Evolutionary conservation across 2,329 filamentous ascomycete species (phyloP).

Genomic region (Pseudonectria foliicola): DNA sequence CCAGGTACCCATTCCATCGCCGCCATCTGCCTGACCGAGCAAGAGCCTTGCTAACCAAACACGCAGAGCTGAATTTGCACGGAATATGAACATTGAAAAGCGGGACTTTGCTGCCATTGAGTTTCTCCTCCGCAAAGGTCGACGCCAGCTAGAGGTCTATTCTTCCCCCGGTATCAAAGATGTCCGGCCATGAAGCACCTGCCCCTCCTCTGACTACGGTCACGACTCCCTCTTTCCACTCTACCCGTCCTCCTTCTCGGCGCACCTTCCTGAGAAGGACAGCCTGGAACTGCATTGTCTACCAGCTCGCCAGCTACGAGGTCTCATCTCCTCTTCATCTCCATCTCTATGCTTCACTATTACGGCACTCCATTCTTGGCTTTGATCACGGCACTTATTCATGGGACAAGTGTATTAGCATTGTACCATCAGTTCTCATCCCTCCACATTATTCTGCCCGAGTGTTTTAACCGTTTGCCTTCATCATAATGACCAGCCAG

Average conservation of each 20-base stretch:
- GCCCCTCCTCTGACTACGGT: not conserved
- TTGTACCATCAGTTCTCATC: no score
- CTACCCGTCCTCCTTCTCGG: not conserved
- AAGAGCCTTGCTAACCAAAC: constrained; percentile 2
- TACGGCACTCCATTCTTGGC: no score
- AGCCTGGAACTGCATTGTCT: not conserved
- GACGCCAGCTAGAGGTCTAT: constrained; percentile 74
- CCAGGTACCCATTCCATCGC: constrained; percentile 42
- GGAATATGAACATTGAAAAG: constrained; percentile 62
- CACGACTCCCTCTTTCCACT: constrained; percentile 5
- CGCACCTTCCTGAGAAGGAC: constrained; percentile 1
- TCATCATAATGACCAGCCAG: constrained; percentile 21
- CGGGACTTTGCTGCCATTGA: constrained; percentile 84
- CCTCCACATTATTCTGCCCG: no score
- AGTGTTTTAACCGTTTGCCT: no score
- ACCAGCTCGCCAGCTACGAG: no score
- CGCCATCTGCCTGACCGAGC: not conserved
- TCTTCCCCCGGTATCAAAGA: constrained; percentile 75
- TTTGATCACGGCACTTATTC: no score
- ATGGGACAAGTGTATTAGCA: no score
- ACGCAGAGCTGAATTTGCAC: constrained; percentile 66
- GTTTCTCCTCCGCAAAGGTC: constrained; percentile 74
- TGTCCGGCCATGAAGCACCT: constrained; percentile 39
- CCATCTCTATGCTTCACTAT: no score
- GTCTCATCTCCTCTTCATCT: no score